Base-by-base conservation (phyloP, 305 asterid genomes). In the Fraxinus floribunda region DNA sequence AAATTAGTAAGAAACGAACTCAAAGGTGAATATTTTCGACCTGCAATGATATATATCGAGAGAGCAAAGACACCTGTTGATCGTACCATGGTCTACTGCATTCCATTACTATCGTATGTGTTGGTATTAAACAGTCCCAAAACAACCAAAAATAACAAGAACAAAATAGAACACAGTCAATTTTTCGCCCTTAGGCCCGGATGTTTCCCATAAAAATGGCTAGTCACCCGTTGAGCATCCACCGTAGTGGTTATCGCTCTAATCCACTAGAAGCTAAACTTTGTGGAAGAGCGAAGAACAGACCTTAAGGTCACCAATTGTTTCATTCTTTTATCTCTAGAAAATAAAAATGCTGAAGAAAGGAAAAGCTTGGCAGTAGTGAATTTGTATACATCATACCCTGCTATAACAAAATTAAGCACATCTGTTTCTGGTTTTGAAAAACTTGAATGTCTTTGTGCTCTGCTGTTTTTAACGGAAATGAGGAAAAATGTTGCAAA, bases 41-140 rank as follows among this genome's bases (percentile, higher is more conserved):
- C 94, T 94, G 93, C 88, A 84, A 44, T 44, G n/a, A 44, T 36
- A 36, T 36, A 7, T 9, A 11, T 44, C 55, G 13, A 46, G 32
- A 24, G n/a, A 39, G 38, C 36, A 13, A 30, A 38, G 66, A 57
- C 15, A 15, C 8, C 13, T 35, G 39, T 36, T 36, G 39, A 36
- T 36, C 11, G 44, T 91, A 93, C 97, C 95, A 18, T 76, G 78
- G 80, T 79, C 72, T 82, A 76, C 24, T 22, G 24, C 24, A 22
- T 22, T 22, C 24, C 24, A 22, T 22, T 22, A 29, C 32, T 29
- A 29, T 29, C 32, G 32, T 29, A 29, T 29, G 32, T n/a, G n/a
- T n/a, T n/a, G n/a, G n/a, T n/a, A n/a, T n/a, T n/a, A n/a, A n/a
- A n/a, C n/a, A n/a, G n/a, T n/a, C n/a, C n/a, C n/a, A n/a, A n/a